Base-by-base conservation (phyloP, 1,139 yeast species). In the Taiozyma sp. region DNA sequence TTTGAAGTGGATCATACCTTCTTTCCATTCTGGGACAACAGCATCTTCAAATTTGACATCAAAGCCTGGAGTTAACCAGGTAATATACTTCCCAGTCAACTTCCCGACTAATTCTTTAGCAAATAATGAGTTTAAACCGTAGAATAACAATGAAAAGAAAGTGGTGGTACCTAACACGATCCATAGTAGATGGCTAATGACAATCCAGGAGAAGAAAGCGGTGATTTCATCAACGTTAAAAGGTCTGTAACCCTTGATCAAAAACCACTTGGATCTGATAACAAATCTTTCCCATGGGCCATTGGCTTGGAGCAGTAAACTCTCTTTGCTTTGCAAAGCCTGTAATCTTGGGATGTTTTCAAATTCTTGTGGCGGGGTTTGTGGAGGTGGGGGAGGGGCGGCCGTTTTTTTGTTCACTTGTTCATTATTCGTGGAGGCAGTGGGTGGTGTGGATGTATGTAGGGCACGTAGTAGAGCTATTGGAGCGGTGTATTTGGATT, bases 161-260 rank as follows among this genome's bases (percentile, higher is more conserved):
- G 87, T 82, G 1, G 88, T 82, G 2, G 88, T 82, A 3, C 87
- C 86, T 45, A 81, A 62, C 0, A 81, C 65, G n/a, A 82, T 65
- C 87, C 87, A 82, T 22, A 80, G 60, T 6, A 78, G 62, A 57
- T 78, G 77, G 3, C 82, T 81, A 73, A 79, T 69, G 14, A 79
- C 75, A 44, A 77, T 56, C 80, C 81, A 77, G 2, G 82, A 79
- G 44, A 80, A 76, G 59, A 82, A 70, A 0, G 87, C 85, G 0
- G 84, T 76, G 8, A 77, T 62, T 55, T 81, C 84, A 59, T 80
- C 83, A 28, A 72, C 61, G 10, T 80, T 68, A 50, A 77, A 74
- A 4, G 82, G 83, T 44, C 81, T 70, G 52, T 75, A 69, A 19
- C 68, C 71, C 49, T 78, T 76, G 28, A 78, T 75, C 37, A 82